Conservation (phyloP, 2,329 filamentous ascomycete species). For the Coccinonectria pachysandricola region DNA sequence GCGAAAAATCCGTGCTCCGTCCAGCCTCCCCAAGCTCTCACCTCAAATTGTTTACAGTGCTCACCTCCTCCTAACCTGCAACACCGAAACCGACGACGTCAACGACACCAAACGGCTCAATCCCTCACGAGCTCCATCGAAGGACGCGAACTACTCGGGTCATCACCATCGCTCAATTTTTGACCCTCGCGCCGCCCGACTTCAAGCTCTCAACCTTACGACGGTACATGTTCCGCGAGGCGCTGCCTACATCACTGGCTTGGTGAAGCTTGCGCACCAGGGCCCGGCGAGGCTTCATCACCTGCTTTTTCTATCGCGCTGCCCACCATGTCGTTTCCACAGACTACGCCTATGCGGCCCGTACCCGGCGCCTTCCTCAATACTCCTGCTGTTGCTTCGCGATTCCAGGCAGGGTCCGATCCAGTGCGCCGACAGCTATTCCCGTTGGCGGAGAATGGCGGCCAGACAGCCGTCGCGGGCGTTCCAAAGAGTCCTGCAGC, state of each 20-base stretch:
- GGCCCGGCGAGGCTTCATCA: conserved; percentile 19
- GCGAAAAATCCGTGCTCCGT: conserved; percentile 28
- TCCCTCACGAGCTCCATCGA: conserved; percentile 4
- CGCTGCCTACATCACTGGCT: conserved; percentile 15
- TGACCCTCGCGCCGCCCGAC: too few species aligned
- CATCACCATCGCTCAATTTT: too few species aligned
- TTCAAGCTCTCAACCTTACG: too few species aligned
- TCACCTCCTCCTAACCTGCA: conserved; percentile 11
- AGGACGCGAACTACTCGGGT: conserved; percentile 7
- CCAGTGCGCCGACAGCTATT: conserved; percentile 44
- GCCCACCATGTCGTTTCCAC: conserved; percentile 42
- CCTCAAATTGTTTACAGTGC: conserved; percentile 21
- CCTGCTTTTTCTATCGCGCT: too few species aligned
- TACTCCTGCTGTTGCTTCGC: conserved; percentile 54
- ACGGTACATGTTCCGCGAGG: conserved; percentile 21
- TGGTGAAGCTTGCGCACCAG: conserved; percentile 20
- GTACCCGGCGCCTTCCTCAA: conserved; percentile 68
- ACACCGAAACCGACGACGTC: conserved; percentile 6
- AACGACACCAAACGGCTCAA: conserved; percentile 12
- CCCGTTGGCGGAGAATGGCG: conserved; percentile 18
- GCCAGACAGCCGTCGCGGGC: conserved; percentile 6
- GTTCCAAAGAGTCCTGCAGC: conserved; percentile 9
- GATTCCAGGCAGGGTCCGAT: conserved; percentile 34
- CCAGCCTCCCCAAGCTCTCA: conserved; percentile 25
- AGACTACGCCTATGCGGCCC: conserved; percentile 57